These are phyloP conservation scores for Ophioceras dolichostomum DNA, from an alignment of 2,329 filamentous ascomycete genomes.

Conservation along the genomic window DNA sequence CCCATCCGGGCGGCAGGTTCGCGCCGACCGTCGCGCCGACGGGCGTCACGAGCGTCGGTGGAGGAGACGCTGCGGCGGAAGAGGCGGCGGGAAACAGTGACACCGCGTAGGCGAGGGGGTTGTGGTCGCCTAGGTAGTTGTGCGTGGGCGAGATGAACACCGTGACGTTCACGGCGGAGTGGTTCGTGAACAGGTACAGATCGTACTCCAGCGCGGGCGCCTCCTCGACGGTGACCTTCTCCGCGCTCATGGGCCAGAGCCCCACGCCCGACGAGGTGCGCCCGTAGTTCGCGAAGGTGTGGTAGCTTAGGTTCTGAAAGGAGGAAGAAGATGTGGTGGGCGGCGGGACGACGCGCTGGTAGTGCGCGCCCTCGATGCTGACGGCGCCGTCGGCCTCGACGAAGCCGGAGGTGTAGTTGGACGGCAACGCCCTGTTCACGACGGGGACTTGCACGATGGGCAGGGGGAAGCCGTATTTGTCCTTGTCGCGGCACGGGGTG, in stretches of 20 bases:
- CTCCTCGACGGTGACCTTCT: conserved; percentile 32
- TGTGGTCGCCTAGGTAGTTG: conserved; percentile 35
- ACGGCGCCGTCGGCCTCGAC: conserved; percentile 49
- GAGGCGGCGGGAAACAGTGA: conserved; percentile 26
- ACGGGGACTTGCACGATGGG: conserved; percentile 43
- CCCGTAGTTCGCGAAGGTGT: conserved; percentile 39
- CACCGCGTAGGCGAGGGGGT: conserved; percentile 37
- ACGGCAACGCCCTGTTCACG: conserved; percentile 32
- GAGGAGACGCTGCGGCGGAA: conserved; percentile 10
- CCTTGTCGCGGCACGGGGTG: conserved; percentile 28
- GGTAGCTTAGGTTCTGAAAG: conserved; percentile 29
- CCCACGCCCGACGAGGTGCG: conserved; percentile 47
- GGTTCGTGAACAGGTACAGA: conserved; percentile 1
- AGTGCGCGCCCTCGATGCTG: conserved; percentile 41
- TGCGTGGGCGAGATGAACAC: conserved; percentile 39
- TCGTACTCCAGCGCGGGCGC: conserved; percentile 41
- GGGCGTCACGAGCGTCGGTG: conserved; percentile 23
- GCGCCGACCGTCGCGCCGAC: conserved; percentile 28
- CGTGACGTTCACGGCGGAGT: conserved; percentile 27
- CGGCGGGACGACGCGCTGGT: conserved; percentile 25
- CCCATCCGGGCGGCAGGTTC: conserved; percentile 28
- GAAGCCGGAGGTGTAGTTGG: conserved; percentile 43
- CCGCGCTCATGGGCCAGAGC: conserved; percentile 36
- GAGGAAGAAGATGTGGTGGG: conserved; percentile 11
- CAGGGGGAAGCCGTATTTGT: conserved; percentile 24